These are phyloP conservation scores for Talinum fruticosum DNA, from an alignment of 148 eudicot genomes.

Conservation along the genomic window DNA sequence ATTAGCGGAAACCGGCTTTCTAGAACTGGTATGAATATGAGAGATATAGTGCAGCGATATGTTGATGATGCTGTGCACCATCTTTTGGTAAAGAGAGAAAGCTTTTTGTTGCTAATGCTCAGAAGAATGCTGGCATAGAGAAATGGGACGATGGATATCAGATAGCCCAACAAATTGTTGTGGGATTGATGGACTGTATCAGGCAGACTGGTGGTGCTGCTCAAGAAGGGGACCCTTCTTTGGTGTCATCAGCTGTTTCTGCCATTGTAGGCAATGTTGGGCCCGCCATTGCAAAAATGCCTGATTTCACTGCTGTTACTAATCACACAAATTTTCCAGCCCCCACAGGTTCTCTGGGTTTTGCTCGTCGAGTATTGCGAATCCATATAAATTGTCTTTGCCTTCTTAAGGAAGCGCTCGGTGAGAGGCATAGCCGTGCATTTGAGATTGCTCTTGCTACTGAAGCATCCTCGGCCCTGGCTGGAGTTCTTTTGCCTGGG, in stretches of 20 bases:
- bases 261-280: constrained; percentile 84
- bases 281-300: constrained; percentile 65
- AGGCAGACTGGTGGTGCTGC: constrained; percentile 99
- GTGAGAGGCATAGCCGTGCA: constrained; percentile 95
- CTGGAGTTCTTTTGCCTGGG: constrained; percentile 62
- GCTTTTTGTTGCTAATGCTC: constrained; percentile 52
- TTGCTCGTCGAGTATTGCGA: constrained; percentile 77
- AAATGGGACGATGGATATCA: constrained; percentile 77
- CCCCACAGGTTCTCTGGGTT: constrained; percentile 51
- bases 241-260: constrained; percentile 93
- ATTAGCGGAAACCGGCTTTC: constrained; percentile 70
- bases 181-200: constrained; percentile 81
- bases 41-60: constrained; percentile 65
- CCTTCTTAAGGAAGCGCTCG: constrained; percentile 91
- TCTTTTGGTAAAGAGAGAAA: constrained; percentile 79
- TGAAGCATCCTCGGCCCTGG: constrained; percentile 81
- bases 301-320: constrained; percentile 56
- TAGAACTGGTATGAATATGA: constrained; percentile 81
- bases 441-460: constrained; percentile 95
- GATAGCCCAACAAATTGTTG: constrained; percentile 71
- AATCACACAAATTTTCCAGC: constrained; percentile 50
- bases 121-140: constrained; percentile 60
- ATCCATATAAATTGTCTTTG: constrained; percentile 72
- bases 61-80: constrained; percentile 68
- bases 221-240: constrained; percentile 97